Base-by-base conservation (phyloP, 139 green algal genomes). In the Ulvella scutata region DNA sequence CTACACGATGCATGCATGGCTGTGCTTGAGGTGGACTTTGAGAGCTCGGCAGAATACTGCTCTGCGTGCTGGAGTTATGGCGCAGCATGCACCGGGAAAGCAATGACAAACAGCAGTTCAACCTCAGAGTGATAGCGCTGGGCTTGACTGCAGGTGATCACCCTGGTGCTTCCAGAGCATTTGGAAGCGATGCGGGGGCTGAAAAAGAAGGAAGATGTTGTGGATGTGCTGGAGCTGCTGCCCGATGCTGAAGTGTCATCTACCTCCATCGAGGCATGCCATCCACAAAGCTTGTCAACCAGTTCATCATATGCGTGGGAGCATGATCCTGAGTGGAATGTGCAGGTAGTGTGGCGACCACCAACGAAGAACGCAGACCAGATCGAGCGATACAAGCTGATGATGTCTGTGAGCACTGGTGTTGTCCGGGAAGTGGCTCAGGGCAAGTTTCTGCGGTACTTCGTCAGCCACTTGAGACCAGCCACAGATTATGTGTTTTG, bases 401-500 rank as follows among this genome's bases (percentile, higher is more conserved):
- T 96, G 91, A 80, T 94, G 35, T 86, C 90, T 20, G 92, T 83
- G 4, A 82, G 78, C 75, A 90, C 85, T 37, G 90, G 90, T 2
- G 87, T 91, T 44, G 90, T 92, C 10, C 89, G 88, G 62, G 85
- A 92, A 61, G 83, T 90, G 61, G 90, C 87, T 77, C 79, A 87
- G 78, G 37, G 38, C 10, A 36, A 75, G 72, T 76, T 61, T 75
- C 13, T 74, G 62, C 38, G 35, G 62, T 61, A 74, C 33, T 83
- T 78, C 75, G 72, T 37, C 61, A 85, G 75, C 87, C 88, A 17
- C 77, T 72, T 21, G 80, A 86, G 43, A 80, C 40, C 26, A 62
- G 75, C 40, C 88, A 83, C 81, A 1, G 85, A 94, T 82, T 95
- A 94, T 78, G 88, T 95, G 36, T 89, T 96, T 73, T 93, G 87